Conservation (phyloP, 129 eudicot species). For the sunflower (Helianthus annuus) region HanXRQr2.0-SUNRISE NC_035447.2:36608217-36608716, state of each 20-base stretch:
- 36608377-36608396: slow-evolving; percentile 61
- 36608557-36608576: slow-evolving; percentile 78
- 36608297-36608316: slow-evolving; percentile 97
- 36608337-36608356: slow-evolving; percentile 48
- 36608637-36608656: too few relatives aligned
- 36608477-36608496: slow-evolving; percentile 9
- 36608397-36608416: slow-evolving; percentile 82
- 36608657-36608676: too few relatives aligned
- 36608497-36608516: slow-evolving; percentile 2
- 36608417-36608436: slow-evolving; percentile 78
- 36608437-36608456: background rate
- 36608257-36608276: slow-evolving; percentile 3
- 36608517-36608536: slow-evolving; percentile 67
- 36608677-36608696: too few relatives aligned
- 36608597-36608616: slow-evolving; percentile 14
- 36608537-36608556: slow-evolving; percentile 73
- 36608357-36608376: slow-evolving; percentile 43
- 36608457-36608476: background rate
- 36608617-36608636: background rate
- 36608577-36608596: slow-evolving; percentile 58
- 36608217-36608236: slow-evolving; percentile 29
- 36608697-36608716: too few relatives aligned
- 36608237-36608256: background rate
- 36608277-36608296: slow-evolving; percentile 16
- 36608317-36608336: slow-evolving; percentile 68